Evolutionary conservation across 352 stramenopile genomes (phyloP), one percentile per base, ranked within the genome.

Genomic region (Bremia lactucae): DNA sequence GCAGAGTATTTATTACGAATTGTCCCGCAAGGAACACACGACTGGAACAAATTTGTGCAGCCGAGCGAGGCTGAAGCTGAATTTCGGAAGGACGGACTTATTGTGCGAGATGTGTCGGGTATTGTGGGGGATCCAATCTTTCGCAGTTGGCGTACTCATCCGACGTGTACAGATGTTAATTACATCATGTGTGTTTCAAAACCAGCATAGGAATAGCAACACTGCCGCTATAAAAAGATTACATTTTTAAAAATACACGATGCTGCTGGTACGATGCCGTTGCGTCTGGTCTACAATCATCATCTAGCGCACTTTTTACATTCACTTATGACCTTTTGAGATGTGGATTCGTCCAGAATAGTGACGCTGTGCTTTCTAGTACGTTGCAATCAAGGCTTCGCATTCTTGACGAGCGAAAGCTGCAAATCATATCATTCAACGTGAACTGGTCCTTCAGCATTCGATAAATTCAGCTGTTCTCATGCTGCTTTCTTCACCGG

Each of bases 31-130:
- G 71, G 77, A 44, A 92, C 80, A 20, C 80, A 92, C 40, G 74
- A 92, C 43, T 92, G 77, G 77, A 68, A 71, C 59, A 92, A 90
- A 57, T 92, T 87, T 49, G 65, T 92, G 16, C 54, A 82, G 42
- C 77, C 77, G 7, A 60, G 69, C 16, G 80, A 92, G 29, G 62
- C 90, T 16, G 58, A 67, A 24, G 31, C 41, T 1, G 66, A 68
- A n/a, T 45, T 92, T 29, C 68, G 63, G 43, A 60, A 82, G 62
- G 68, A 83, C 6, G 67, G 62, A 25, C 26, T 88, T 33, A 45
- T 51, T 15, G 52, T 84, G 31, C 74, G 81, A 46, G 66, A 92
- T 36, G 56, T 88, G 24, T 86, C 74, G 0, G 80, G 80, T 0
- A 87, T 92, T 50, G 66, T 92, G 8, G 80, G 77, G 21, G 69